Base-by-base conservation (phyloP, 495 filamentous ascomycete species). In the Choiromyces venosus region DNA sequence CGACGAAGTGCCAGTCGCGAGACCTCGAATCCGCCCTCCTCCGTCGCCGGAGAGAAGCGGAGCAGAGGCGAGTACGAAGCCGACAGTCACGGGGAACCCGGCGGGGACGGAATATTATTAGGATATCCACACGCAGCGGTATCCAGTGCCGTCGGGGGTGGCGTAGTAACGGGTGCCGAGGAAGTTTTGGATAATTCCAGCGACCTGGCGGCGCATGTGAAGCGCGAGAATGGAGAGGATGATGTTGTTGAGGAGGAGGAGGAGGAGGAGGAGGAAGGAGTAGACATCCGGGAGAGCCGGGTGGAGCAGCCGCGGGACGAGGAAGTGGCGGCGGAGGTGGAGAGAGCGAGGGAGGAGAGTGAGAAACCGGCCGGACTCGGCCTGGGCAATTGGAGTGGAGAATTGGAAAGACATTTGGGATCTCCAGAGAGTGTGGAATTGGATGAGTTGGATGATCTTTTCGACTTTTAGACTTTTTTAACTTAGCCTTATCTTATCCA, bases 401-500 rank as follows among this genome's bases (percentile, higher is more conserved):
- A 87, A 69, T 78, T 88, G 44, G 87, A 88, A 71, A 75, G 89
- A 83, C 91, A 93, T 75, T 84, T 91, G 75, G 86, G 89, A 73
- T 94, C 90, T 82, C 93, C 93, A 0, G 95, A 98, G 83, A 92
- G 88, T 69, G 89, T 99, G 68, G 92, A 93, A 83, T 86, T 99
- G 42, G 91, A 96, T 65, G 95, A 99, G 85, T 87, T 99, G 3
- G 95, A 99, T 81, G 89, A 93, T 72, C 87, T 97, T 84, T 87
- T 99, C 70, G 88, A 86, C 52, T 91, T 89, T 74, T 92, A 83
- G 86, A 72, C 40, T 37, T 37, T 66, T 29, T 61, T 12, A 29
- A 7, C 44, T 52, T 52, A n/a, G 5, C 21, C 44, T 25, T 21
- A n/a, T 9, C 52, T 29, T 25, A 16, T 10, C n/a, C n/a, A 4